phyloP scores from a whole-genome alignment of 2,329 filamentous ascomycete species.

The Microsporum ferrugineum region DNA sequence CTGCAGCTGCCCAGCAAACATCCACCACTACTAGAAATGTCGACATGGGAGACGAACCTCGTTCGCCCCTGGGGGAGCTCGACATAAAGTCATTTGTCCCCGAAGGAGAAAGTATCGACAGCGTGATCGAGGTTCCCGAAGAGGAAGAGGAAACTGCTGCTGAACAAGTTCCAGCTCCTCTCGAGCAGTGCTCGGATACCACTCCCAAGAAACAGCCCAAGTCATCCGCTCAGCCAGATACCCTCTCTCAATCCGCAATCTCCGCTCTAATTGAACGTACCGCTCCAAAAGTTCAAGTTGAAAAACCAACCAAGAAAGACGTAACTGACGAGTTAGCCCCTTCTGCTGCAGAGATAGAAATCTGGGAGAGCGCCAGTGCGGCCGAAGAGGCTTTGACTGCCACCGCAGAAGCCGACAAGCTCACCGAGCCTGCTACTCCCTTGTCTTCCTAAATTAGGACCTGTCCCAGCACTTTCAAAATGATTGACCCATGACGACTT shows the following conservation, averaged over 20 bases:
- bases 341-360: slow-evolving; percentile 46
- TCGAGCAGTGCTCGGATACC: background rate
- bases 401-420: background rate
- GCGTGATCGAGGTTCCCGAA: slow-evolving; percentile 1
- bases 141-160: slow-evolving; percentile 3
- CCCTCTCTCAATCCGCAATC: slow-evolving; percentile 10
- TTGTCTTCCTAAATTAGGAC: background rate
- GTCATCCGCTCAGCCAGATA: background rate
- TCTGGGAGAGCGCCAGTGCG: slow-evolving; percentile 60
- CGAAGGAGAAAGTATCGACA: slow-evolving; percentile 39
- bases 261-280: slow-evolving; percentile 12
- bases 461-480: background rate
- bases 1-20: slow-evolving; percentile 47
- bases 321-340: slow-evolving; percentile 37
- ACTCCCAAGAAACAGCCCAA: background rate
- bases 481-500: background rate
- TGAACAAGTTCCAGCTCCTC: background rate
- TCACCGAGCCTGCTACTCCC: background rate
- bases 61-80: slow-evolving; percentile 56
- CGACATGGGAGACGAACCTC: slow-evolving; percentile 52
- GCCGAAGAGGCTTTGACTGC: slow-evolving; percentile 39
- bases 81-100: slow-evolving; percentile 57
- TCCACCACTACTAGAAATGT: slow-evolving; percentile 31
- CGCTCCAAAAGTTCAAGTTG: slow-evolving; percentile 21
- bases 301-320: slow-evolving; percentile 14